A percentile compares a stretch with the other conserved stretches of the same genome.
These are phyloP conservation scores for Laburnicola sp. DNA, from an alignment of 2,329 filamentous ascomycete species.

Conservation along the genomic window DNA sequence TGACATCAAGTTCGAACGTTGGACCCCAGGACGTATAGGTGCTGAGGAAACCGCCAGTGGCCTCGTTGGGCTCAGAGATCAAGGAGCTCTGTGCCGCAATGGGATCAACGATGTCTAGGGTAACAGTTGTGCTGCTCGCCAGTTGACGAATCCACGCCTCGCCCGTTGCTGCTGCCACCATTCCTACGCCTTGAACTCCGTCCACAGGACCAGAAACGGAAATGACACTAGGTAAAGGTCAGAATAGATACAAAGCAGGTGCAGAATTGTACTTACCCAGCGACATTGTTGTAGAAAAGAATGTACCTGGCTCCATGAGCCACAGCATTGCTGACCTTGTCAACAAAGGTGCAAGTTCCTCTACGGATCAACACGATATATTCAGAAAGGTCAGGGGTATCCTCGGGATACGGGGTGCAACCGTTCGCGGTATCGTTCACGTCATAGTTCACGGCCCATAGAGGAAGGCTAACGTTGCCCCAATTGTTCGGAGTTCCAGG, in stretches of 20 bases:
- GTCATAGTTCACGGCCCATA: conserved; percentile 52
- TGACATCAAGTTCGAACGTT: conserved; percentile 60
- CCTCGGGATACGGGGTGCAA: conserved; percentile 56
- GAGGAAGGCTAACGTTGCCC: conserved; percentile 17
- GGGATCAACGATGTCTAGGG: conserved; percentile 25
- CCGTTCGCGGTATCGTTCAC: conserved; percentile 53
- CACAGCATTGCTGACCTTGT: conserved; percentile 59
- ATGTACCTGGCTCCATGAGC: conserved; percentile 62
- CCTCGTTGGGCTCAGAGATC: conserved; percentile 15
- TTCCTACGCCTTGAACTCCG: conserved; percentile 17
- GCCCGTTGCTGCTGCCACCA: conserved; percentile 25
- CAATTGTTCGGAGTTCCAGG: conserved; percentile 35
- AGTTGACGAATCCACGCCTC: conserved; percentile 6
- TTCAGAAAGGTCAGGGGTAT: conserved; percentile 60
- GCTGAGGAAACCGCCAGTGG: conserved; percentile 56
- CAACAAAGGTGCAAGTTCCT: conserved; percentile 59
- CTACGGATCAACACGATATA: conserved; percentile 64
- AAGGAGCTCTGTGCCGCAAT: conserved; percentile 8
- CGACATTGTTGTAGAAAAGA: conserved; percentile 61
- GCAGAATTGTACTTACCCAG: neutral
- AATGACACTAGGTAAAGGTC: neutral
- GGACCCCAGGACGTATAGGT: conserved; percentile 63
- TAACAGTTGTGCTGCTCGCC: conserved; percentile 13
- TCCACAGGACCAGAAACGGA: conserved; percentile 3
- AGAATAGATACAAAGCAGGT: neutral